A percentile compares a stretch with the other conserved stretches of the same genome.
Evolutionary conservation across 768 basidiomycete genomes (phyloP).

Genomic region (Rhodotorula sphaerocarpa): DNA sequence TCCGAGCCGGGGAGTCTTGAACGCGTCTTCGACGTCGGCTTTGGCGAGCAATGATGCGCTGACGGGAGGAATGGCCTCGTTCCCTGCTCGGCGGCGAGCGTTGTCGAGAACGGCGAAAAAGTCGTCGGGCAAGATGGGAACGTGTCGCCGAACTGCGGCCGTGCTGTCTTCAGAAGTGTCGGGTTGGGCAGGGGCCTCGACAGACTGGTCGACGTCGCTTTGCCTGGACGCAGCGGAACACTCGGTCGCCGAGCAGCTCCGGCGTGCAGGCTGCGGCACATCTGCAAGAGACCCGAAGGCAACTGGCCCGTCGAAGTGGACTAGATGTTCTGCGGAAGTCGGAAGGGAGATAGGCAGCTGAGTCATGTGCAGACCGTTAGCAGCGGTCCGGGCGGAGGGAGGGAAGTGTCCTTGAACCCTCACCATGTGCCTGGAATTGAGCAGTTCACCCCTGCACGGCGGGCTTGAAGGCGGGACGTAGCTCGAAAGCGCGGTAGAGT

Average conservation of each 20-base stretch:
- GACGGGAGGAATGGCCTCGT: too few relatives aligned
- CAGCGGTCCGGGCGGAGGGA: conserved; percentile 27
- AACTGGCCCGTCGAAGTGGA: conserved; percentile 23
- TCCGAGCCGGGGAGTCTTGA: background rate
- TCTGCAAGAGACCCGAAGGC: conserved; percentile 29
- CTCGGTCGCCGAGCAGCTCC: too few relatives aligned
- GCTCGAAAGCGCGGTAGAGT: too few relatives aligned
- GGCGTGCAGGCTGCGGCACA: background rate
- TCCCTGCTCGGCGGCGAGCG: conserved; percentile 5
- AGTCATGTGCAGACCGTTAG: background rate
- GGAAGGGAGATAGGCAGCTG: conserved; percentile 36
- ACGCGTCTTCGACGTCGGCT: background rate
- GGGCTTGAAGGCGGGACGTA: conserved; percentile 75
- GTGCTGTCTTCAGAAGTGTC: too few relatives aligned
- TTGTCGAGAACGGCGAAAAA: conserved; percentile 33
- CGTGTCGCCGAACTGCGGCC: too few relatives aligned
- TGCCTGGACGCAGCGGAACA: too few relatives aligned
- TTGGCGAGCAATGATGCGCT: background rate
- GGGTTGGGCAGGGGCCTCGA: too few relatives aligned
- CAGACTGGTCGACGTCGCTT: too few relatives aligned
- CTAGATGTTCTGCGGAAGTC: conserved; percentile 29
- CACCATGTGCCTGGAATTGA: conserved; percentile 89
- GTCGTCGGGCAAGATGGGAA: conserved; percentile 33
- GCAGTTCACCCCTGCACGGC: conserved; percentile 75
- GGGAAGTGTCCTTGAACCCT: conserved; percentile 42